phyloP scores from a whole-genome alignment of 2,329 filamentous ascomycete species.

The Fusarium ramigenum region DNA sequence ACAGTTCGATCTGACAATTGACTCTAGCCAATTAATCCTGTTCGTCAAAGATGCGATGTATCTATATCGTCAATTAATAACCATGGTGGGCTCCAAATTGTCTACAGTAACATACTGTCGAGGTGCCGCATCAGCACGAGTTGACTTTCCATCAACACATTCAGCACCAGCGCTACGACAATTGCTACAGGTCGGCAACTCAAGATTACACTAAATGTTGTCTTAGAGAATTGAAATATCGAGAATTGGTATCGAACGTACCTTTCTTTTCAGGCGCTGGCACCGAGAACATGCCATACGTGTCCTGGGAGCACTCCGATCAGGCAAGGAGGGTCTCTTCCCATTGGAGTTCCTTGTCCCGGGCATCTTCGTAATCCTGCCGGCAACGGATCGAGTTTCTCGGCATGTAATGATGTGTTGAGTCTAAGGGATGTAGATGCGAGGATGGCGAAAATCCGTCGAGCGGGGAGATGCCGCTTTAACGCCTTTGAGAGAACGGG shows the following conservation, averaged over 20 bases:
- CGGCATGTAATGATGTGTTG: neutral
- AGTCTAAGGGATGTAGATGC: neutral
- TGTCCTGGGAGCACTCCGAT: neutral
- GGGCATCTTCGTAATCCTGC: constrained; percentile 16
- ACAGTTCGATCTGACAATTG: constrained; percentile 53
- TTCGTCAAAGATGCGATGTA: constrained; percentile 51
- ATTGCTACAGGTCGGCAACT: constrained; percentile 53
- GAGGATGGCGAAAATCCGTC: constrained; percentile 21
- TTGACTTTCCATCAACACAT: constrained; percentile 57
- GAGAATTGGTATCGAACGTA: constrained; percentile 32
- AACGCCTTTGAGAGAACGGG: neutral
- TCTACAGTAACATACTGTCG: constrained; percentile 47
- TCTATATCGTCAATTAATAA: constrained; percentile 9
- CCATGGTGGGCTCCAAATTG: accelerated
- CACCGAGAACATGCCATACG: constrained; percentile 50
- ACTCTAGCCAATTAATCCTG: constrained; percentile 58
- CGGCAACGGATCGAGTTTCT: neutral
- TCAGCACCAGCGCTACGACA: constrained; percentile 53
- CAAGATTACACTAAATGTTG: constrained; percentile 55
- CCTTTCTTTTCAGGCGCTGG: constrained; percentile 60
- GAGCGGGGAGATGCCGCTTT: constrained; percentile 32
- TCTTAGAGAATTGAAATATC: neutral
- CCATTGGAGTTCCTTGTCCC: neutral
- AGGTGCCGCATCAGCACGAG: constrained; percentile 51
- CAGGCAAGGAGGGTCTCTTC: neutral